phyloP scores from a whole-genome alignment of 108 stramenopile species.

The Cyclotella sp. region DNA sequence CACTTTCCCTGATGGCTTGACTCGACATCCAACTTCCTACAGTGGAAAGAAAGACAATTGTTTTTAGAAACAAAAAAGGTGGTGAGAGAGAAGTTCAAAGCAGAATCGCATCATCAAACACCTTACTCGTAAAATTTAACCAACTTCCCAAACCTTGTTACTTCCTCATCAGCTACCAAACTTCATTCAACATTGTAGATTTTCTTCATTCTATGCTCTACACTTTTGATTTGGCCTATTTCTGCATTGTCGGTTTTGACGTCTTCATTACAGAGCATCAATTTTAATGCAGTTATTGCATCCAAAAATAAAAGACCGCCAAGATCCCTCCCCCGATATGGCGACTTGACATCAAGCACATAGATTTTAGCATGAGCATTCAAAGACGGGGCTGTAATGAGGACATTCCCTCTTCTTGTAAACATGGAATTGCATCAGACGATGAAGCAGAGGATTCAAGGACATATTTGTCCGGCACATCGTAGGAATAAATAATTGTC shows the following conservation, averaged over 20 bases:
- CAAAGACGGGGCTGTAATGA: not conserved
- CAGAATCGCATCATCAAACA: not conserved
- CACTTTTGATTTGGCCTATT: not conserved
- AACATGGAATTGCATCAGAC: not conserved
- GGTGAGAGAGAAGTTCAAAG: not conserved
- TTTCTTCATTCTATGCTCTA: slow-evolving; percentile 12
- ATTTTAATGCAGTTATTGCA: slow-evolving; percentile 53
- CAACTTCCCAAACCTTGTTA: slow-evolving; percentile 61
- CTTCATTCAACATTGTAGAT: slow-evolving; percentile 40
- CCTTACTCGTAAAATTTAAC: slow-evolving; percentile 58
- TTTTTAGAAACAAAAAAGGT: not conserved
- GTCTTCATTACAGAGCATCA: slow-evolving; percentile 29
- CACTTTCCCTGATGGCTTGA: slow-evolving; percentile 53
- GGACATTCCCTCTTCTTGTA: not conserved
- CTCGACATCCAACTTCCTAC: slow-evolving; percentile 44
- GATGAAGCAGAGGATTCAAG: not conserved
- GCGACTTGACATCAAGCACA: slow-evolving; percentile 63
- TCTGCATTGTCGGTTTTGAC: slow-evolving; percentile 29
- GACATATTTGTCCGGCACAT: slow-evolving; percentile 2
- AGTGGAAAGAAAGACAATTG: not conserved
- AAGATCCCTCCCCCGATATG: slow-evolving; percentile 65
- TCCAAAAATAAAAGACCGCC: slow-evolving; percentile 67
- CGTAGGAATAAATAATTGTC: slow-evolving; percentile 68
- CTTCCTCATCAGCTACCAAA: slow-evolving; percentile 77
- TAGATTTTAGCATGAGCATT: slow-evolving; percentile 62